Conservation (phyloP, 495 filamentous ascomycete species). For the Sabuloglossum arenarium region DNA sequence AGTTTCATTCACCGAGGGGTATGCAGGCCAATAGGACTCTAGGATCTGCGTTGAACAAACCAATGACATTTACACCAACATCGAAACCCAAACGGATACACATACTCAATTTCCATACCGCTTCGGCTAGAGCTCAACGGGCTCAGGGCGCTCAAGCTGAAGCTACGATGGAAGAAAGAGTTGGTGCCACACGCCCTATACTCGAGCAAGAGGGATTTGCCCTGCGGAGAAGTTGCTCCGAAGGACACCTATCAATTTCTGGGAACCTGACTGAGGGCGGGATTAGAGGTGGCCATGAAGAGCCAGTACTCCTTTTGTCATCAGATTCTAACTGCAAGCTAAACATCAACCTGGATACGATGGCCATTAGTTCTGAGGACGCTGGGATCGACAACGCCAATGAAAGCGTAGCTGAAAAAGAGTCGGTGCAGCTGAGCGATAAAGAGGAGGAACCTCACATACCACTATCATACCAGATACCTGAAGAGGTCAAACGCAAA, state of each 20-base stretch:
- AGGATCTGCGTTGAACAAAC: neutral
- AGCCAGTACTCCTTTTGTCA: neutral
- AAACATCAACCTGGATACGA: too few relatives aligned
- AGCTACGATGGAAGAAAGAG: neutral
- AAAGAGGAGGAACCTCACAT: slow-evolving; percentile 4
- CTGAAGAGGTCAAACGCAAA: neutral
- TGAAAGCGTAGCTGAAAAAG: neutral
- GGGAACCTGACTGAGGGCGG: neutral
- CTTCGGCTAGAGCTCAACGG: neutral
- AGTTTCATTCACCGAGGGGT: neutral
- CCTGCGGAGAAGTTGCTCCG: neutral
- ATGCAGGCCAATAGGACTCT: too few relatives aligned
- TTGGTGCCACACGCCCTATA: neutral
- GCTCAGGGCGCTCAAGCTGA: neutral
- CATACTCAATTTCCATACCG: neutral
- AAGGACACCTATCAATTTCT: neutral
- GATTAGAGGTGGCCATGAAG: neutral
- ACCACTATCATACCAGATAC: slow-evolving; percentile 9
- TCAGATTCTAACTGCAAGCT: neutral
- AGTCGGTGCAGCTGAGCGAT: neutral
- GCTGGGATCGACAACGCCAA: neutral
- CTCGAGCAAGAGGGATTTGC: neutral
- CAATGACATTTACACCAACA: neutral
- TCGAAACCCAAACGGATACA: neutral
- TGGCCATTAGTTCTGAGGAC: neutral